Evolutionary conservation across 2,329 filamentous ascomycete species (phyloP).

Genomic region (Phoma sp.): DNA sequence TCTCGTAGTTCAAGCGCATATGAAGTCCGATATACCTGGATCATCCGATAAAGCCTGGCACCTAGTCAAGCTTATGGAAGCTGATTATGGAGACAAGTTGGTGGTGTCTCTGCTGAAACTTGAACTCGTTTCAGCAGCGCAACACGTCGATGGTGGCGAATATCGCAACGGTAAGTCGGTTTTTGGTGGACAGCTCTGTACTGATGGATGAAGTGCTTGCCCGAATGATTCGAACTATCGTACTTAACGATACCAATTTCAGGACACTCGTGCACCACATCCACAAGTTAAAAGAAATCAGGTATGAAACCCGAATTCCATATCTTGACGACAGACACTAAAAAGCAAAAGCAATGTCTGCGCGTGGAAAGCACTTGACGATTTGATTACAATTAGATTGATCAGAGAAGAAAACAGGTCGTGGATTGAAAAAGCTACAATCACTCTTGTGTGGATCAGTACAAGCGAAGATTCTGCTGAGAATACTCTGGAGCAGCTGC

Average conservation of each 20-base stretch:
- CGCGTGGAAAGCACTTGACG: constrained; percentile 62
- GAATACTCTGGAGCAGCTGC: constrained; percentile 48
- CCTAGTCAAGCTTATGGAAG: constrained; percentile 67
- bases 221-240: constrained; percentile 65
- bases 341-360: constrained; percentile 40
- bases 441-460: constrained; percentile 72
- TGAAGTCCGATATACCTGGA: constrained; percentile 57
- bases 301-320: constrained; percentile 20
- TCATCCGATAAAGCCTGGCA: constrained; percentile 60
- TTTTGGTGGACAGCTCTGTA: background rate
- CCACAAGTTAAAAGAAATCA: constrained; percentile 63
- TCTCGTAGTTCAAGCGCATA: constrained; percentile 60
- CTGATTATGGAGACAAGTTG: constrained; percentile 69
- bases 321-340: background rate
- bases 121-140: constrained; percentile 64
- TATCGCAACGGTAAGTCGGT: constrained; percentile 50
- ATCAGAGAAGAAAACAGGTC: constrained; percentile 56
- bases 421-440: constrained; percentile 73
- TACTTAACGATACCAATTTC: constrained; percentile 69
- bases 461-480: constrained; percentile 54
- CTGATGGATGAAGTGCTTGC: constrained; percentile 57
- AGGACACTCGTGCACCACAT: constrained; percentile 71
- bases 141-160: constrained; percentile 44
- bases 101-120: constrained; percentile 72
- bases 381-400: constrained; percentile 67